Evolutionary conservation across 75 land plant genomes (phyloP).

Genomic region (Cunninghamia lanceolata): DNA sequence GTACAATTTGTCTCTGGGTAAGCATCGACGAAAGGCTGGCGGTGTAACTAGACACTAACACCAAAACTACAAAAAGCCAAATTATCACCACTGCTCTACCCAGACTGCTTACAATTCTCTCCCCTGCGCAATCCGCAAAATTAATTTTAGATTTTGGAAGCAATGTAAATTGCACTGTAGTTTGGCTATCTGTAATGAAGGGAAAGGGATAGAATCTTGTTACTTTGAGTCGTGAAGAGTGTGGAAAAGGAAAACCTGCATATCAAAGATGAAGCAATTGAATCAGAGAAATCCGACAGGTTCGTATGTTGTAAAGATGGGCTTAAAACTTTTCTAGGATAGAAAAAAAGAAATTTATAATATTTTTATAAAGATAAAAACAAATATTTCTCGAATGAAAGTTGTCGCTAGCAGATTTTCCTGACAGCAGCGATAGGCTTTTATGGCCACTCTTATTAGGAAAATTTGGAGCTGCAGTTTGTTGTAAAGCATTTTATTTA

Average conservation of each 20-base stretch:
- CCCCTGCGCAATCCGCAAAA: slow-evolving; percentile 11
- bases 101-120: slow-evolving; percentile 17
- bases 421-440: no score
- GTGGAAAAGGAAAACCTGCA: slow-evolving; percentile 58
- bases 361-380: no score
- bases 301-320: no score
- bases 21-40: slow-evolving; percentile 51
- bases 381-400: no score
- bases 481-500: no score
- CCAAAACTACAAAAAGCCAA: slow-evolving; percentile 21
- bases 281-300: slow-evolving; percentile 25
- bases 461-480: no score
- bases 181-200: not conserved
- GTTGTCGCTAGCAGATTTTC: no score
- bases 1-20: slow-evolving; percentile 34
- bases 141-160: not conserved
- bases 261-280: not conserved
- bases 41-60: slow-evolving; percentile 31
- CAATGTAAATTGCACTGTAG: not conserved
- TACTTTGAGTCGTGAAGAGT: slow-evolving; percentile 53
- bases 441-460: no score
- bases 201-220: slow-evolving; percentile 9
- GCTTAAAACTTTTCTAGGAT: no score
- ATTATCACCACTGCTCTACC: slow-evolving; percentile 17
- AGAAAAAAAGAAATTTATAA: no score